Evolutionary conservation across 108 stramenopile species (phyloP).

Genomic region (Conticribra guillardii): DNA sequence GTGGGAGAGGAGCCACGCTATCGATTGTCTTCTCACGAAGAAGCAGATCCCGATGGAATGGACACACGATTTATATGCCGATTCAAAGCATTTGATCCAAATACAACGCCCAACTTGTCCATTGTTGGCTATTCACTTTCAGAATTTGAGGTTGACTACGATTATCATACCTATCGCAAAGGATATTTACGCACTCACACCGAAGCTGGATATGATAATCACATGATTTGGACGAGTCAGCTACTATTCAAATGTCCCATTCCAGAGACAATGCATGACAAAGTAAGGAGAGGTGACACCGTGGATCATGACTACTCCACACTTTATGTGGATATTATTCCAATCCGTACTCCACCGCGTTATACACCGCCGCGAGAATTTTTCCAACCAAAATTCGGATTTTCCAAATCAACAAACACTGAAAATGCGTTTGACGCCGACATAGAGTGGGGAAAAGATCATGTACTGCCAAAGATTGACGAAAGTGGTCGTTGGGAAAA

Average conservation of each 20-base stretch:
- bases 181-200: conserved; percentile 56
- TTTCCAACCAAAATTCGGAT: conserved; percentile 57
- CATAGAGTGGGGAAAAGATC: conserved; percentile 70
- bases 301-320: conserved; percentile 79
- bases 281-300: conserved; percentile 52
- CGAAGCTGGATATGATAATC: conserved; percentile 72
- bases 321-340: conserved; percentile 82
- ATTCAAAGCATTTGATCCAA: conserved; percentile 64
- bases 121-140: conserved; percentile 73
- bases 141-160: conserved; percentile 75
- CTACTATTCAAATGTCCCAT: conserved; percentile 85
- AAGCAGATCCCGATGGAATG: conserved; percentile 83
- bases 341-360: conserved; percentile 85
- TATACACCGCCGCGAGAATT: conserved; percentile 72
- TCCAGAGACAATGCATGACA: conserved; percentile 58
- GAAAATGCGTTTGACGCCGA: conserved; percentile 57
- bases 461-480: conserved; percentile 73
- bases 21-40: conserved; percentile 76
- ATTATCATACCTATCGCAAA: conserved; percentile 75
- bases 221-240: conserved; percentile 76
- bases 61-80: conserved; percentile 88
- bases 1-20: conserved; percentile 50
- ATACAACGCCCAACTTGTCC: conserved; percentile 31
- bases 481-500: conserved; percentile 90
- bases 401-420: conserved; percentile 3